A percentile compares a stretch with the other conserved stretches of the same genome.
These are phyloP conservation scores for Phaeotremella skinneri DNA, from an alignment of 768 basidiomycete genomes.

Conservation along the genomic window DNA sequence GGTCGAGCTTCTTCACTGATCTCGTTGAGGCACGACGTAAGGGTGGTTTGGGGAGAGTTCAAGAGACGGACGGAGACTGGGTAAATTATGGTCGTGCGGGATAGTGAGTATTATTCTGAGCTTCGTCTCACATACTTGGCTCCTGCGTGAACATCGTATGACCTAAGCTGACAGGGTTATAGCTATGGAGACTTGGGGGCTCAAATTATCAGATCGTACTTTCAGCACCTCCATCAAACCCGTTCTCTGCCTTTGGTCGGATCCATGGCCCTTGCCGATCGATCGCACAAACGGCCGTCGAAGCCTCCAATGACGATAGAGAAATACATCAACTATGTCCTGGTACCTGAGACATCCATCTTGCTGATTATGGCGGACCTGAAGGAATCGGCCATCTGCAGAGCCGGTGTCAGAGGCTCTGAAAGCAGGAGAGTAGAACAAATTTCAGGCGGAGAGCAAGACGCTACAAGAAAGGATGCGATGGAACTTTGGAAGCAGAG, in stretches of 20 bases:
- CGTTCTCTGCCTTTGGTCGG: conserved; percentile 6
- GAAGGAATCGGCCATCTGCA: conserved; percentile 53
- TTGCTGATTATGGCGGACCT: conserved; percentile 79
- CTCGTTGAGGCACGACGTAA: conserved; percentile 13
- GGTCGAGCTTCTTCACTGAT: conserved; percentile 24
- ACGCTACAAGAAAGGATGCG: conserved; percentile 18
- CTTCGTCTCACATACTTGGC: too few species aligned
- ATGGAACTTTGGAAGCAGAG: conserved; percentile 65
- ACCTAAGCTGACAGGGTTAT: neutral
- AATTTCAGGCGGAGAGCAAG: too few species aligned
- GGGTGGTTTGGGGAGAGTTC: neutral
- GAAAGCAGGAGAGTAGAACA: too few species aligned
- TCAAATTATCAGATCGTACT: conserved; percentile 25
- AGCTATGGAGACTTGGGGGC: conserved; percentile 40
- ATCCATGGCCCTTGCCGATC: conserved; percentile 1
- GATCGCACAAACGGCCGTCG: conserved; percentile 59
- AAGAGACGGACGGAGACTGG: too few species aligned
- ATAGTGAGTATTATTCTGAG: too few species aligned
- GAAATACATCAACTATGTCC: conserved; percentile 75
- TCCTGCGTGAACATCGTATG: neutral
- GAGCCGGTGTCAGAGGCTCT: too few species aligned
- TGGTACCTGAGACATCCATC: conserved; percentile 85
- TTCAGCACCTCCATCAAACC: conserved; percentile 24
- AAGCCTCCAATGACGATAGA: conserved; percentile 38
- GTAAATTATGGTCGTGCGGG: too few species aligned